Conservation (phyloP, 208 protist genomes). For the Crithidia sp. region DNA sequence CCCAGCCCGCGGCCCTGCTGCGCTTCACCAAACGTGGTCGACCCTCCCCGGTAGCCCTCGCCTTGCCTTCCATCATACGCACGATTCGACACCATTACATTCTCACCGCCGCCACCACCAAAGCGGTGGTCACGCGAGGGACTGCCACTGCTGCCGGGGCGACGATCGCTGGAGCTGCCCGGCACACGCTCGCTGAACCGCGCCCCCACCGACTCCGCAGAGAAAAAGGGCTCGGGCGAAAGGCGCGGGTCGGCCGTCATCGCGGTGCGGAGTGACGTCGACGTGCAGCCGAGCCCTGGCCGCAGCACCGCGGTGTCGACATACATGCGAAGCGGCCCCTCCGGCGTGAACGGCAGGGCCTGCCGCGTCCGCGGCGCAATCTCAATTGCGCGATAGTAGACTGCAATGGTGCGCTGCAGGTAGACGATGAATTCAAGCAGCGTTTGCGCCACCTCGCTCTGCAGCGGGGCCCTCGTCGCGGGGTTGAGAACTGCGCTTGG, state of each 20-base stretch:
- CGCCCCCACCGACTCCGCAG: not conserved
- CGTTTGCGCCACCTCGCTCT: conserved; percentile 25
- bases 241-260: conserved; percentile 13
- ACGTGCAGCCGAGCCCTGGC: conserved; percentile 22
- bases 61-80: not conserved
- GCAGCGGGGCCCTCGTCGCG: conserved; percentile 15
- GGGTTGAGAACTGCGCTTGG: not conserved
- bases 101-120: not conserved
- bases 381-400: conserved; percentile 24
- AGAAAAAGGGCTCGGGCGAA: not conserved
- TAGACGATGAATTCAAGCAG: conserved; percentile 42
- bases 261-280: conserved; percentile 14
- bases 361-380: not conserved
- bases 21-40: not conserved
- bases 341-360: conserved; percentile 5
- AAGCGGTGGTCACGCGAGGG: conserved; percentile 3
- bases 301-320: conserved; percentile 23
- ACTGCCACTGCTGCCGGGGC: conserved; percentile 9
- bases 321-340: conserved; percentile 17
- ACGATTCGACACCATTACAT: not conserved
- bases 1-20: not conserved
- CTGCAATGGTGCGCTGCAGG: conserved; percentile 19
- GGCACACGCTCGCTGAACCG: conserved; percentile 6
- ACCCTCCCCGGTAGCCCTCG: not conserved
- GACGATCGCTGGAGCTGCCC: not conserved